Evolutionary conservation across 495 filamentous ascomycete species (phyloP), one percentile per base, ranked within the genome.

Genomic region (Beverwykella pulmonaria): DNA sequence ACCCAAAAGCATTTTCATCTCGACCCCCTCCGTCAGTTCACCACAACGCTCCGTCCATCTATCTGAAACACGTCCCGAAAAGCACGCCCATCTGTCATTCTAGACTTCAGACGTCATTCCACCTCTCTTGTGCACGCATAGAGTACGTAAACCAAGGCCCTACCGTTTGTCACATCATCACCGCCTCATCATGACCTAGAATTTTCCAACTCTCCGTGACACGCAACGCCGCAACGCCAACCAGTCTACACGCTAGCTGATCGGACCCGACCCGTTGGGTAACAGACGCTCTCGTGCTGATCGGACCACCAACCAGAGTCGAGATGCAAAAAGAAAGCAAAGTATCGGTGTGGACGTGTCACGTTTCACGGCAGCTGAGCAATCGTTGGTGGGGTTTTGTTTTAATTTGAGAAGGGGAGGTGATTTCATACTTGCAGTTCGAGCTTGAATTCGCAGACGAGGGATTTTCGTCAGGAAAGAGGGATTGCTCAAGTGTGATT

Each of bases 351-450:
- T 15, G 30, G 29, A 46, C 32, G 47, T 48, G 52, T 44, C 52
- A 56, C 34, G 61, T 63, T 55, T 25, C 61, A 54, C 61, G 23
- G 22, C 46, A 39, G n/a, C 59, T 44, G 5, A 44, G 39, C 39
- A 7, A 12, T 34, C 5, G 22, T 10, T 20, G 53, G 44, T 48
- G 44, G 44, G 20, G 7, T 7, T 48, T 48, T 48, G 15, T 19
- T 48, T 19, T 7, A 34, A 12, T 6, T 5, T 6, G 32, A 12
- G 32, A 12, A 34, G 12, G 32, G 32, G 32, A 34, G 32, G 12
- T 34, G 32, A 34, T 34, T 5, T 34, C 32, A 34, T 34, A 12
- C 5, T 34, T 12, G 12, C 32, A 12, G 32, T 12, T 34, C 12
- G 32, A 34, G 12, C 32, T 34, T 12, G 32, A 34, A 12, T 34